Evolutionary conservation across 352 stramenopile genomes (phyloP), one percentile per base, ranked within the genome.

Genomic region (Saprolegnia diclina): DNA sequence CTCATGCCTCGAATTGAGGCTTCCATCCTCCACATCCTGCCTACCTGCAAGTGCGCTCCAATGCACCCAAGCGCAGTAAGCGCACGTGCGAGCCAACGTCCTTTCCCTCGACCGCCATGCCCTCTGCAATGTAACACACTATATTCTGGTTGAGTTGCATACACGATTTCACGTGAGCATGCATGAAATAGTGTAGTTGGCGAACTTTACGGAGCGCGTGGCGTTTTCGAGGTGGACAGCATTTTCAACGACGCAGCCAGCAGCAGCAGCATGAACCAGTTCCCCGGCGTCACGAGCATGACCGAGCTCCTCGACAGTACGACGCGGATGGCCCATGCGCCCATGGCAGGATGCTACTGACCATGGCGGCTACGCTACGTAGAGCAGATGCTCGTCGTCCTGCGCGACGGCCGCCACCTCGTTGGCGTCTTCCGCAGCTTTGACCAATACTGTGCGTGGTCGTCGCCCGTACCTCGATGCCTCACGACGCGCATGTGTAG

Each of bases 331-430:
- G 56, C 21, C 16, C 22, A 19, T 61, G 22, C 9, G 10, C 21
- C 26, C n/a, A 16, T 48, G 11, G 42, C 4, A 48, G 42, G 42
- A 48, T 3, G 18, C 42, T 48, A 35, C 29, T 35, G 29, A 35
- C 29, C 29, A 35, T 35, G 29, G 29, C 29, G 6, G 32, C 7
- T 38, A 40, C 57, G n/a, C 22, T 52, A 18, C 10, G 18, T 48
- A 94, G 87, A 94, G 77, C 81, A 92, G 83, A 87, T 94, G 71
- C 73, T 94, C 52, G 87, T 98, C 65, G 92, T 99, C 26, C 78
- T 99, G 37, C 86, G 93, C 54, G 96, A 99, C 77, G 95, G 95
- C 38, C 88, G 95, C 50, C 94, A 99, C 78, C 80, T 99, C 55
- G 85, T 98, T 48, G 93, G 95, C 57, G 93, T 85, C 53, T 74